A percentile compares a stretch with the other conserved stretches of the same genome.
Evolutionary conservation across 345 rosid genomes (phyloP).

Genomic region (Gossypium raimondii): DNA sequence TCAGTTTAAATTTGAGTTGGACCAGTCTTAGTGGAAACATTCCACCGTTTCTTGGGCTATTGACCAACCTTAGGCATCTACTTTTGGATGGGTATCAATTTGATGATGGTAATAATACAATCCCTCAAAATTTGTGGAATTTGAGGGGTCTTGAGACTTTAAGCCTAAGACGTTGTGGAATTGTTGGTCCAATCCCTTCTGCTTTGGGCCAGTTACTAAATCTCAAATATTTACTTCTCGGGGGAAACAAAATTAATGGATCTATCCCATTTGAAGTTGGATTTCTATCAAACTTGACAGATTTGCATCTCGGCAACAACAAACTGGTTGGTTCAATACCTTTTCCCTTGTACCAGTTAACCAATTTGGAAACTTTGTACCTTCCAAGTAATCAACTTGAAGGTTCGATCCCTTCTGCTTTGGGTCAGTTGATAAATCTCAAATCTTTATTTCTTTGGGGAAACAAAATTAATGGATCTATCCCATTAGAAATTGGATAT

Average conservation of each 20-base stretch:
- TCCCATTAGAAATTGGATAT: too few species aligned
- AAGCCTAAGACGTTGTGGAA: neutral
- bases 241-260: too few species aligned
- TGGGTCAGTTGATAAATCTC: too few species aligned
- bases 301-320: too few species aligned
- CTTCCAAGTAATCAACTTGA: neutral
- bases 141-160: neutral
- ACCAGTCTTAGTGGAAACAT: neutral
- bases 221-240: fast-evolving
- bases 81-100: neutral
- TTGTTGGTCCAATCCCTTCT: neutral
- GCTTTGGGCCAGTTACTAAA: neutral
- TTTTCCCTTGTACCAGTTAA: neutral
- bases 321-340: neutral
- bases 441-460: too few species aligned
- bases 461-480: too few species aligned
- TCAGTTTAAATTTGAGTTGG: neutral
- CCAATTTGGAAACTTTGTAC: neutral
- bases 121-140: neutral
- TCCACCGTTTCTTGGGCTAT: neutral
- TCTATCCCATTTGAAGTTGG: neutral
- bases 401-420: neutral
- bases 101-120: neutral
- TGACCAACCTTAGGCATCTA: neutral
- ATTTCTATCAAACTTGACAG: too few species aligned